Conservation (phyloP, 768 basidiomycete genomes). For the Podaxis carcinomalis region DNA sequence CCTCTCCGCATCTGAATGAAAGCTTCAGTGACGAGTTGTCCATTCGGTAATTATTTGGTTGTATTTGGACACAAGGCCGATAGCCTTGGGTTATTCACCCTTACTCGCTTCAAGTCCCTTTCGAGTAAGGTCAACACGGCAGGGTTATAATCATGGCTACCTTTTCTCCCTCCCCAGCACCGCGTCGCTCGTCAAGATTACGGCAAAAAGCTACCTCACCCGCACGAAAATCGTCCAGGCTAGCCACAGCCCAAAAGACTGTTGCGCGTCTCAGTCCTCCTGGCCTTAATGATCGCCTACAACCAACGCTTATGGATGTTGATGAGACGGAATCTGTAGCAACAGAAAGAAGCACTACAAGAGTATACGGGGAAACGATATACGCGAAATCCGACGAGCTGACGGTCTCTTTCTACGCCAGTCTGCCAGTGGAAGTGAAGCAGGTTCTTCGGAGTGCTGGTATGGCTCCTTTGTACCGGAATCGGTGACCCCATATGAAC, state of each 20-base stretch:
- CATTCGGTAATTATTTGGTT: neutral
- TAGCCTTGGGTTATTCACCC: neutral
- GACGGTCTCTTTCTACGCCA: slow-evolving; percentile 60
- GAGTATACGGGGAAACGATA: slow-evolving; percentile 35
- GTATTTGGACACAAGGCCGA: neutral
- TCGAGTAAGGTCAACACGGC: neutral
- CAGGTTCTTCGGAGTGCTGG: slow-evolving; percentile 68
- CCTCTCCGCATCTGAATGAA: neutral
- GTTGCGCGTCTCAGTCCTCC: slow-evolving; percentile 39
- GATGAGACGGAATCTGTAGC: slow-evolving; percentile 45
- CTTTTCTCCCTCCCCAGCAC: slow-evolving; percentile 58
- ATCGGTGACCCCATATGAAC: slow-evolving; percentile 8
- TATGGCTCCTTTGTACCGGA: slow-evolving; percentile 23
- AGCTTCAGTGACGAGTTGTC: no score
- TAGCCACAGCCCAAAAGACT: slow-evolving; percentile 13
- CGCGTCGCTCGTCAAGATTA: slow-evolving; percentile 45
- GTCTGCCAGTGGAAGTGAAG: slow-evolving; percentile 69
- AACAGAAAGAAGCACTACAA: slow-evolving; percentile 32
- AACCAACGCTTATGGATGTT: slow-evolving; percentile 52
- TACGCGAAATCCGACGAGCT: slow-evolving; percentile 77
- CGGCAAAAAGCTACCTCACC: slow-evolving; percentile 20
- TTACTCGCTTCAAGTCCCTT: neutral
- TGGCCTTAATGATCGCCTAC: slow-evolving; percentile 30
- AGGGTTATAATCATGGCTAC: slow-evolving; percentile 40
- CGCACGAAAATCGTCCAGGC: slow-evolving; percentile 11